These are phyloP conservation scores for Pyrenopolyporus hunteri DNA, from an alignment of 495 filamentous ascomycete species.

Conservation along the genomic window DNA sequence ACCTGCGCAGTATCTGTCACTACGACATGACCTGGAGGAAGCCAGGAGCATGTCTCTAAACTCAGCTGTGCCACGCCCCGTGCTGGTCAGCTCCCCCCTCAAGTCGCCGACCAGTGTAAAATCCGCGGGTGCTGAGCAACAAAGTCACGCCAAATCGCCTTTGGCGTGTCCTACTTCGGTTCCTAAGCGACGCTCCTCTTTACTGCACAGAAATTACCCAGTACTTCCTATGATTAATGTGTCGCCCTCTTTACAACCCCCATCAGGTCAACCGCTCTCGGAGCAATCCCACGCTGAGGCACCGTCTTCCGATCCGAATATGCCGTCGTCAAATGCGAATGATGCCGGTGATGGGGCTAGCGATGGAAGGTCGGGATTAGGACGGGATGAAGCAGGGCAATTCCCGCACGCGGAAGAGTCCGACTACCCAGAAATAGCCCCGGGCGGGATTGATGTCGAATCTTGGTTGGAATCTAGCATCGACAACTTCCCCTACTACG, in stretches of 20 bases:
- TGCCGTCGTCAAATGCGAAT: not conserved
- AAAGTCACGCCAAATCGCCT: constrained; percentile 11
- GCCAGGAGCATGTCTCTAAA: constrained; percentile 32
- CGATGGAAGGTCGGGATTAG: constrained; percentile 2
- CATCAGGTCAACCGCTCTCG: constrained; percentile 1
- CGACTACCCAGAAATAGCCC: constrained; percentile 27
- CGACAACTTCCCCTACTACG: constrained; percentile 39
- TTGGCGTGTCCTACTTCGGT: constrained; percentile 21
- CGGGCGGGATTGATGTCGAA: constrained; percentile 35
- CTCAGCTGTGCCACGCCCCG: constrained; percentile 17
- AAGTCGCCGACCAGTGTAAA: constrained; percentile 11
- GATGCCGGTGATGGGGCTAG: not conserved
- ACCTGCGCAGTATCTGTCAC: constrained; percentile 11
- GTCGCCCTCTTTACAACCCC: constrained; percentile 13
- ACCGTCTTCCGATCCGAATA: constrained; percentile 3
- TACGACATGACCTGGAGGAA: constrained; percentile 19
- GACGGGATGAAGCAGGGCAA: not conserved
- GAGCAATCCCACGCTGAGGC: not conserved
- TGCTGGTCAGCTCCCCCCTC: constrained; percentile 1
- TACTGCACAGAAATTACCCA: constrained; percentile 28
- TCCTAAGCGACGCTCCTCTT: constrained; percentile 32
- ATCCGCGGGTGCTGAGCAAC: constrained; percentile 9
- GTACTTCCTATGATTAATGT: constrained; percentile 33
- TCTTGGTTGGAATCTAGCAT: constrained; percentile 39
- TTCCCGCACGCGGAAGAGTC: not conserved